Conservation (phyloP, 768 basidiomycete species). For the Hemileccinum rubropunctum region DNA sequence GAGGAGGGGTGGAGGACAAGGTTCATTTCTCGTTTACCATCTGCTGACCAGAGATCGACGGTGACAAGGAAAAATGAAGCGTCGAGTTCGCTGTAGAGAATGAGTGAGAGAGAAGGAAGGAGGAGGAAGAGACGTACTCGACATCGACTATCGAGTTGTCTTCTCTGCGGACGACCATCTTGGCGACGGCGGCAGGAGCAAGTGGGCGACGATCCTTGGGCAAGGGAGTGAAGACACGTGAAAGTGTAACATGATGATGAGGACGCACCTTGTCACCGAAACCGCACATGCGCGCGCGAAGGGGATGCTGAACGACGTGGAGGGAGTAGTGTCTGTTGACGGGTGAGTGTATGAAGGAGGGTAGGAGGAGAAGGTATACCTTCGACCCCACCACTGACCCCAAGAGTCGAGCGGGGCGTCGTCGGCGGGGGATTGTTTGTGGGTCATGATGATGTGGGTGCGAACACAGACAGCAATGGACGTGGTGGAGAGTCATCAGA, state of each 20-base stretch:
- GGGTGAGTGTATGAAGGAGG: constrained; percentile 3
- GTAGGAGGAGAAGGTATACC: constrained; percentile 34
- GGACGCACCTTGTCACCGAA: constrained; percentile 87
- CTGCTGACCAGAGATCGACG: constrained; percentile 89
- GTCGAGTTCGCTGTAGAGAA: constrained; percentile 66
- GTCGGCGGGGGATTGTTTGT: constrained; percentile 42
- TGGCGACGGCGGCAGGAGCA: constrained; percentile 86
- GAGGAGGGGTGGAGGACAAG: constrained; percentile 86
- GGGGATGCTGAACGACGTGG: constrained; percentile 83
- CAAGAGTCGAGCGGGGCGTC: constrained; percentile 54
- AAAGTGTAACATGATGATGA: constrained; percentile 6
- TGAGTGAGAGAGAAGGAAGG: not conserved
- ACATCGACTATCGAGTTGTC: constrained; percentile 68
- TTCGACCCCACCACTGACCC: constrained; percentile 68
- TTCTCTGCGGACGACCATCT: constrained; percentile 70
- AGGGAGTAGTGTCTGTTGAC: constrained; percentile 80
- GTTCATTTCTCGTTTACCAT: constrained; percentile 82
- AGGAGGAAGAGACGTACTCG: constrained; percentile 52
- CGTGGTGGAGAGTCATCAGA: constrained; percentile 17
- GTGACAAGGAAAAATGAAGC: constrained; percentile 87
- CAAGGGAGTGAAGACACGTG: constrained; percentile 11
- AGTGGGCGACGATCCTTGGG: constrained; percentile 85
- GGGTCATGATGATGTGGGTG: constrained; percentile 61
- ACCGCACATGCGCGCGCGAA: constrained; percentile 92
- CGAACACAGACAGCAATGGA: not conserved